Evolutionary conservation across 495 filamentous ascomycete genomes (phyloP).

Genomic region (Usnea hakonensis): DNA sequence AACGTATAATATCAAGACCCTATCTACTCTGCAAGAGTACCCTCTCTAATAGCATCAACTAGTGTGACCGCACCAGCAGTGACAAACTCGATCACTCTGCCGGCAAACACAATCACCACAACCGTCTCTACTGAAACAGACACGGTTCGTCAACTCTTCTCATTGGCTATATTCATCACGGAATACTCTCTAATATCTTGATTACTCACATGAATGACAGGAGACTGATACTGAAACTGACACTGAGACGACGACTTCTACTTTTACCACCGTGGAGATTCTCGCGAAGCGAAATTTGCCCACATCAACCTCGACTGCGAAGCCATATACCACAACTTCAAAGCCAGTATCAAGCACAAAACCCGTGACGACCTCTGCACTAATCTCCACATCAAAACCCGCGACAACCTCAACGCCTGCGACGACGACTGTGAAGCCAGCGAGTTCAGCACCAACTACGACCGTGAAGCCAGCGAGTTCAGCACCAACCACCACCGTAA

Average conservation of each 20-base stretch:
- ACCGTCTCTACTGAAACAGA: neutral
- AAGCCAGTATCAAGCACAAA: neutral
- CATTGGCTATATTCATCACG: neutral
- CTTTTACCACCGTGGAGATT: neutral
- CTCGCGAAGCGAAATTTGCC: neutral
- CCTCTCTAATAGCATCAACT: no score
- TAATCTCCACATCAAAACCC: no score
- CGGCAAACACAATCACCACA: neutral
- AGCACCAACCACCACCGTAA: neutral
- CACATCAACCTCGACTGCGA: neutral
- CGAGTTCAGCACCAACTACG: neutral
- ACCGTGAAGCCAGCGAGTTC: neutral
- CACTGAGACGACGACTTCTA: neutral
- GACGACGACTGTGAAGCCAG: neutral
- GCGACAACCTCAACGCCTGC: no score
- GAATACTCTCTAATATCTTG: neutral
- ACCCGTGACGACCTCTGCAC: no score
- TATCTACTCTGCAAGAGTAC: no score
- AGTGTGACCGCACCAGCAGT: neutral
- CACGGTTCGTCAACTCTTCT: neutral
- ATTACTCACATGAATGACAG: neutral
- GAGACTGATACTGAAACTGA: conserved; percentile 1
- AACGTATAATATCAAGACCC: no score
- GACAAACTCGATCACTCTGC: neutral
- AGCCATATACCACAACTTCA: neutral